These are phyloP conservation scores for Candida manassasensis DNA, from an alignment of 805 yeast species.

Conservation along the genomic window DNA sequence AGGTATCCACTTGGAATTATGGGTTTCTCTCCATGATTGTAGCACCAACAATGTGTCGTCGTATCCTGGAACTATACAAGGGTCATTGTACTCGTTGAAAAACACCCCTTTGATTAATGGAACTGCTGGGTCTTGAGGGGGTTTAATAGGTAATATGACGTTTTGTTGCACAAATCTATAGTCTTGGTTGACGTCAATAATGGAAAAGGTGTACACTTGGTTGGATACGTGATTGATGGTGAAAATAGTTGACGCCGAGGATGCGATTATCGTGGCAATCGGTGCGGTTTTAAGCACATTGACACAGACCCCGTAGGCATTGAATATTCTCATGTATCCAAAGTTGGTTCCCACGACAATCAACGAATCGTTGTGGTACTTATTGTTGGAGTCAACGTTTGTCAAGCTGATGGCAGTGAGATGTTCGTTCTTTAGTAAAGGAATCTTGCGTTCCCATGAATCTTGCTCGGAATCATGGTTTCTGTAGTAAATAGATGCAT, in stretches of 20 bases:
- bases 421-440: slow-evolving; percentile 50
- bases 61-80: slow-evolving; percentile 71
- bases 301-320: slow-evolving; percentile 68
- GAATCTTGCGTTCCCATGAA: slow-evolving; percentile 67
- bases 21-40: slow-evolving; percentile 70
- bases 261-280: slow-evolving; percentile 66
- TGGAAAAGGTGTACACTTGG: slow-evolving; percentile 41
- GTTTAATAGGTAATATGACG: slow-evolving; percentile 31
- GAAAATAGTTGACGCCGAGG: slow-evolving; percentile 49
- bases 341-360: slow-evolving; percentile 67
- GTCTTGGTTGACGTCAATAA: slow-evolving; percentile 43
- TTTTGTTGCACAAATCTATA: slow-evolving; percentile 38
- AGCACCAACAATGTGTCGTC: slow-evolving; percentile 70
- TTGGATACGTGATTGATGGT: slow-evolving; percentile 39
- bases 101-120: slow-evolving; percentile 63
- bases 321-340: slow-evolving; percentile 72
- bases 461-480: slow-evolving; percentile 61
- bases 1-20: slow-evolving; percentile 86
- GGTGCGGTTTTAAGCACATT: slow-evolving; percentile 68
- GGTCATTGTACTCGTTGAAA: slow-evolving; percentile 86
- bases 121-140: slow-evolving; percentile 8
- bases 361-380: slow-evolving; percentile 26
- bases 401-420: slow-evolving; percentile 68
- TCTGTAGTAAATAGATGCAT: slow-evolving; percentile 55
- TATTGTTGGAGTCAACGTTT: slow-evolving; percentile 13